Conservation (phyloP, 2,329 filamentous ascomycete genomes). For the Blastomyces percursus region DNA sequence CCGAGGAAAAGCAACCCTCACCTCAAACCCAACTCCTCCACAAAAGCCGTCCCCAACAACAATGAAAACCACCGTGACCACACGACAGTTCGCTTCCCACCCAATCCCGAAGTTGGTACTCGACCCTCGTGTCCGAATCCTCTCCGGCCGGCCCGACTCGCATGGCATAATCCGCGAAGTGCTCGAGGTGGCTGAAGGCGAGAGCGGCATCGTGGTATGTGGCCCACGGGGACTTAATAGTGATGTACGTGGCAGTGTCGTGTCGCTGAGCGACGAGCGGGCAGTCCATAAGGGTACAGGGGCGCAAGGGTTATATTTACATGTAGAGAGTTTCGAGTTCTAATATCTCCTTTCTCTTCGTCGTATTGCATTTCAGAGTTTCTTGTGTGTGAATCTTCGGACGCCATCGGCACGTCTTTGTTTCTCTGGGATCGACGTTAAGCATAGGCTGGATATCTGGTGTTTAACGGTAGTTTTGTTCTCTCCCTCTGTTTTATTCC, state of each 20-base stretch:
- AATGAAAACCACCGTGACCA: not conserved
- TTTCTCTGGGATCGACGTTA: too few species aligned
- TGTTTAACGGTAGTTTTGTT: not conserved
- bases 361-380: not conserved
- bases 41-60: not conserved
- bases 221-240: constrained; percentile 46
- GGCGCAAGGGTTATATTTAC: constrained; percentile 52
- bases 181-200: constrained; percentile 49
- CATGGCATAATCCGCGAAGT: constrained; percentile 43
- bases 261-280: constrained; percentile 50
- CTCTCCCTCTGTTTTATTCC: not conserved
- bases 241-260: constrained; percentile 46
- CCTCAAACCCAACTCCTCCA: constrained; percentile 17
- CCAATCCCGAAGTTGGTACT: constrained; percentile 12
- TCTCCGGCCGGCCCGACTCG: constrained; percentile 44
- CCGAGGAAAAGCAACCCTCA: not conserved
- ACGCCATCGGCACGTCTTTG: not conserved
- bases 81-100: constrained; percentile 1
- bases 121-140: constrained; percentile 23
- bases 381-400: not conserved
- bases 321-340: constrained; percentile 48
- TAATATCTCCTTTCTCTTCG: constrained; percentile 12
- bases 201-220: constrained; percentile 53
- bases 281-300: constrained; percentile 58
- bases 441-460: not conserved